A percentile compares a stretch with the other conserved stretches of the same genome.
These are phyloP conservation scores for Niveomyces coronatus DNA, from an alignment of 2,329 filamentous ascomycete genomes.

Conservation along the genomic window DNA sequence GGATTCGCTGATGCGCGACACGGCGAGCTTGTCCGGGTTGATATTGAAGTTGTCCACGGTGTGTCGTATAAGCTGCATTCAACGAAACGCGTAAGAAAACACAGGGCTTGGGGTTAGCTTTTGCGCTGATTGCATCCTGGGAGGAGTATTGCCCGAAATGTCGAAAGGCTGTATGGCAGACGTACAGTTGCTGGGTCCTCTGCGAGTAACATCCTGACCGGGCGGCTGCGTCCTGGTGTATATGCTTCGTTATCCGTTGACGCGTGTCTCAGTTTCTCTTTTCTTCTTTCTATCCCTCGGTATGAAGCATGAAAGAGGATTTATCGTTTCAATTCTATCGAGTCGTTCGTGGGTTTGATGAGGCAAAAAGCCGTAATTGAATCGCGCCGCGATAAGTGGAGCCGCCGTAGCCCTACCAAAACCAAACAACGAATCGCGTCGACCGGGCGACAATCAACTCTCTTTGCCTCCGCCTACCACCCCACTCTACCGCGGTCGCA, in stretches of 20 bases:
- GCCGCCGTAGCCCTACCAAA: slow-evolving; percentile 6
- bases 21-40: slow-evolving; percentile 71
- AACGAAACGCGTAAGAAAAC: too few relatives aligned
- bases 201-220: slow-evolving; percentile 87
- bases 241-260: too few relatives aligned
- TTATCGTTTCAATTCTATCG: too few relatives aligned
- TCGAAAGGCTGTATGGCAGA: background rate
- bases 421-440: slow-evolving; percentile 15
- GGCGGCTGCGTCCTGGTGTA: too few relatives aligned
- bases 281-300: too few relatives aligned
- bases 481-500: too few relatives aligned
- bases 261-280: too few relatives aligned
- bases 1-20: slow-evolving; percentile 75
- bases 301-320: too few relatives aligned
- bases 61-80: slow-evolving; percentile 81
- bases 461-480: background rate
- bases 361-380: too few relatives aligned
- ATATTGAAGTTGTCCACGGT: slow-evolving; percentile 96
- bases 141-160: too few relatives aligned
- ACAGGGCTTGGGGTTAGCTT: too few relatives aligned
- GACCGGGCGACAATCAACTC: slow-evolving; percentile 21
- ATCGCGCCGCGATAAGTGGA: background rate
- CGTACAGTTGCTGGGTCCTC: slow-evolving; percentile 80
- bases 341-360: too few relatives aligned
- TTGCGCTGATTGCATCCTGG: background rate